Conservation (phyloP, 805 yeast genomes). For the Candida patagonica region DNA sequence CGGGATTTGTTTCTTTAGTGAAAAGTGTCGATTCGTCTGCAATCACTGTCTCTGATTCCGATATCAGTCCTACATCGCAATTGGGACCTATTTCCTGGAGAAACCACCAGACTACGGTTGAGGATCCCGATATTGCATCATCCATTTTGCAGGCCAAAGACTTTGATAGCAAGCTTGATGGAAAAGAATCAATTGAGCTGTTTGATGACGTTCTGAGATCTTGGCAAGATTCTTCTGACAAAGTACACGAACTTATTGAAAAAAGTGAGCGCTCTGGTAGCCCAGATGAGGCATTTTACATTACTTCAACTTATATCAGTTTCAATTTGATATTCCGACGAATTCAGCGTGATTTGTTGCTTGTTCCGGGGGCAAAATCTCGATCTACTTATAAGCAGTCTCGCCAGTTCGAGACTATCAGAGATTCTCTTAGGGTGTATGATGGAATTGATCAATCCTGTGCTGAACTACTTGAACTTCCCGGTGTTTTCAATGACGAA, state of each 20-base stretch:
- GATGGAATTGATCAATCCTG: slow-evolving; percentile 45
- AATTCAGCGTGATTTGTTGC: slow-evolving; percentile 58
- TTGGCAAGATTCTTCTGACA: slow-evolving; percentile 63
- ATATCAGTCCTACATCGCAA: slow-evolving; percentile 19
- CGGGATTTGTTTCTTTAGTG: slow-evolving; percentile 33
- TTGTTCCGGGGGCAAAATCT: slow-evolving; percentile 22
- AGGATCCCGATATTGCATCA: slow-evolving; percentile 63
- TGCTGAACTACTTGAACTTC: slow-evolving; percentile 60
- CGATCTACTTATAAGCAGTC: slow-evolving; percentile 10
- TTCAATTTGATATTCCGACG: slow-evolving; percentile 58
- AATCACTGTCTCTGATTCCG: slow-evolving; percentile 17
- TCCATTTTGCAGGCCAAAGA: slow-evolving; percentile 24
- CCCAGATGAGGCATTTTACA: slow-evolving; percentile 59
- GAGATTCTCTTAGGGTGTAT: slow-evolving; percentile 40
- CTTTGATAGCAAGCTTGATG: slow-evolving; percentile 15
- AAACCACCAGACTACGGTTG: slow-evolving; percentile 50
- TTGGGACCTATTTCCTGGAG: slow-evolving; percentile 49
- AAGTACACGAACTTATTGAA: slow-evolving; percentile 48
- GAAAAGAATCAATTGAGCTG: slow-evolving; percentile 32
- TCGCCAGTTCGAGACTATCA: slow-evolving; percentile 4
- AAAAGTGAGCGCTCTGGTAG: slow-evolving; percentile 34
- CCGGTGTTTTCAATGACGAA: slow-evolving; percentile 88
- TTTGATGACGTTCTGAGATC: slow-evolving; percentile 50
- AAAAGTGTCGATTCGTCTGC: slow-evolving; percentile 11
- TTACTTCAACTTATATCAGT: slow-evolving; percentile 64